A percentile compares a stretch with the other conserved stretches of the same genome.
phyloP scores from a whole-genome alignment of 2,329 filamentous ascomycete species.

The Aspergillus pseudoterreus region DNA sequence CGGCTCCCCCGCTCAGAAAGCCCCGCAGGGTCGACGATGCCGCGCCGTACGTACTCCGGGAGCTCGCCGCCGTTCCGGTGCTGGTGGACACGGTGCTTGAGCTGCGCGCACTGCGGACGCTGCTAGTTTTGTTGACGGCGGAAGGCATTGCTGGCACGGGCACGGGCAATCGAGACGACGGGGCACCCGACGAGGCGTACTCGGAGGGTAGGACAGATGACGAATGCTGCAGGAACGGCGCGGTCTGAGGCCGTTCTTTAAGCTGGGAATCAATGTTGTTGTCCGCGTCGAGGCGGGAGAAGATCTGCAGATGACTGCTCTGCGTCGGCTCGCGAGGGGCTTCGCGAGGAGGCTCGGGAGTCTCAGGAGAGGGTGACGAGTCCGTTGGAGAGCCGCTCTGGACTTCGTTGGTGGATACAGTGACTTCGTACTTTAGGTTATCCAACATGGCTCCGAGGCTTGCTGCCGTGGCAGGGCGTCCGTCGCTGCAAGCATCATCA shows the following conservation, averaged over 20 bases:
- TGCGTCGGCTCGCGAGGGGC: conserved; percentile 1
- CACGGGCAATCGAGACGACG: conserved; percentile 24
- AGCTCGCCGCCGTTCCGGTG: conserved; percentile 27
- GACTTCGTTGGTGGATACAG: conserved; percentile 27
- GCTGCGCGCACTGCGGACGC: conserved; percentile 36
- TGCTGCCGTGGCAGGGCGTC: conserved; percentile 35
- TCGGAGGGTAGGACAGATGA: conserved; percentile 20
- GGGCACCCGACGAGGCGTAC: conserved; percentile 17
- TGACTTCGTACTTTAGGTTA: conserved; percentile 34
- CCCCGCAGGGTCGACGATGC: conserved; percentile 35
- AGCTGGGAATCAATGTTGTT: conserved; percentile 16
- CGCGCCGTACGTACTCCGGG: conserved; percentile 32
- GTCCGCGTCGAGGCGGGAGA: conserved; percentile 15
- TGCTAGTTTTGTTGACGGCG: conserved; percentile 25
- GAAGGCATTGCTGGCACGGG: conserved; percentile 30
- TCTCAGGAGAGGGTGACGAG: conserved; percentile 6
- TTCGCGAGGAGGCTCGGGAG: background rate
- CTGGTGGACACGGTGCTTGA: conserved; percentile 34
- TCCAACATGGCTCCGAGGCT: conserved; percentile 38
- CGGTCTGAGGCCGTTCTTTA: conserved; percentile 23
- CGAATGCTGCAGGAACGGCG: conserved; percentile 16
- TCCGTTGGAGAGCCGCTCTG: conserved; percentile 17
- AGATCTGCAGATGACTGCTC: conserved; percentile 17
- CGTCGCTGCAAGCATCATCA: conserved; percentile 32
- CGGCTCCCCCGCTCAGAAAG: conserved; percentile 28